These are phyloP conservation scores for Aspergillus fumigatiaffinis DNA, from an alignment of 2,329 filamentous ascomycete species.

Conservation along the genomic window DNA sequence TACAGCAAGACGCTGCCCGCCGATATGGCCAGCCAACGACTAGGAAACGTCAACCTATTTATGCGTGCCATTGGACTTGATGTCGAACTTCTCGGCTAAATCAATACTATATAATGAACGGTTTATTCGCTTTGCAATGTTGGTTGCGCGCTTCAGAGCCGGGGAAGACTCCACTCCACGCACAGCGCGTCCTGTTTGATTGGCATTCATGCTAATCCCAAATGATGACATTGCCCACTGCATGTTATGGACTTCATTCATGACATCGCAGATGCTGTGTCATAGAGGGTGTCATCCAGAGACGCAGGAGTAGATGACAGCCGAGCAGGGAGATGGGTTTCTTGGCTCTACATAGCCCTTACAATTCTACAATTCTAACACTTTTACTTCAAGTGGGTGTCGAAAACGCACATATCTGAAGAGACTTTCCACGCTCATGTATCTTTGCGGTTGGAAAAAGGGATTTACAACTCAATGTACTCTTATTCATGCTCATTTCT, in stretches of 20 bases:
- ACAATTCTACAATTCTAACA: not conserved
- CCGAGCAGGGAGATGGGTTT: not conserved
- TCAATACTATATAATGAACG: not conserved
- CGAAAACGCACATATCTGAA: not conserved
- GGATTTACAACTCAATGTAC: not conserved
- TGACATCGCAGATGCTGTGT: not conserved
- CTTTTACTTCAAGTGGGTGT: not conserved
- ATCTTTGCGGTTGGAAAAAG: not conserved
- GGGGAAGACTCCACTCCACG: not conserved
- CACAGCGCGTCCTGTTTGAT: not conserved
- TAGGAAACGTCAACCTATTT: conserved; percentile 94
- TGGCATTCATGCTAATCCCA: not conserved
- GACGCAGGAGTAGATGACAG: not conserved
- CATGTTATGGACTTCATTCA: not conserved
- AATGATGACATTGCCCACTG: not conserved
- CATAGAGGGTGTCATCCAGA: not conserved
- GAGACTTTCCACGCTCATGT: not conserved
- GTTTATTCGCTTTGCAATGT: not conserved
- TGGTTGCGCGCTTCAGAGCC: not conserved
- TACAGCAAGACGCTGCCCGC: conserved; percentile 85
- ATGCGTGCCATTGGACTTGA: conserved; percentile 99
- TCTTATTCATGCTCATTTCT: not conserved
- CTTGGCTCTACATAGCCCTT: not conserved
- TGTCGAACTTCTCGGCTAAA: conserved; percentile 69
- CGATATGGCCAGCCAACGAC: conserved; percentile 76